Evolutionary conservation across 2,329 filamentous ascomycete species (phyloP), one percentile per base, ranked within the genome.

Genomic region (Apiospora pterosperma): DNA sequence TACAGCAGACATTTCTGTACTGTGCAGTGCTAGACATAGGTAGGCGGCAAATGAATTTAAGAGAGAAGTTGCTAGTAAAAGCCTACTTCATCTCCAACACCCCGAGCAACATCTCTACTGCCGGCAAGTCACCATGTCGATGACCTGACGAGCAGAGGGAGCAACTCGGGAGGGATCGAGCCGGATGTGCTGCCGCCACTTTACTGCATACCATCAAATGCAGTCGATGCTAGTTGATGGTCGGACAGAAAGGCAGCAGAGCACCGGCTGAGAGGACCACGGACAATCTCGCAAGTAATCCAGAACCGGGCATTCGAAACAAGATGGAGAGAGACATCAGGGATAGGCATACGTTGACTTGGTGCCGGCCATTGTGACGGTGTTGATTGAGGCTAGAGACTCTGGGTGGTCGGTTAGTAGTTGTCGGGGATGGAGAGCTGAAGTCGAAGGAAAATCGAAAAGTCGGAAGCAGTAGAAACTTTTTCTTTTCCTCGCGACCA

Each of bases 191-290:
- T 77, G 72, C 78, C 74, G 74, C 71, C 69, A 72, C 63, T n/a
- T 34, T n/a, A 8, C 5, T 31, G 44, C 2, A 12, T n/a, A 10
- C 25, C 44, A 52, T 52, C 44, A n/a, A 31, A 31, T n/a, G n/a
- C n/a, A n/a, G n/a, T n/a, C n/a, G n/a, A n/a, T n/a, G n/a, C n/a
- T n/a, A n/a, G n/a, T n/a, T 19, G 14, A 52, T 11, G 44, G 8
- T 11, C 5, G 11, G 4, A 52, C 25, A 10, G 8, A 34, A 19
- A 34, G 48, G 48, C 80, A 79, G 81, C 70, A 69, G 72, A 71
- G 71, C 78, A 85, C 89, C 89, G 93, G 91, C 72, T 89, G 88
- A 92, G 88, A 91, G 89, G 89, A 92, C 91, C 85, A 87, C 88
- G 48, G 86, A 92, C 90, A 92, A 92, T 91, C 89, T 64, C 88